Evolutionary conservation across 495 filamentous ascomycete species (phyloP), one percentile per base, ranked within the genome.

Genomic region (Penicillium odoratum): DNA sequence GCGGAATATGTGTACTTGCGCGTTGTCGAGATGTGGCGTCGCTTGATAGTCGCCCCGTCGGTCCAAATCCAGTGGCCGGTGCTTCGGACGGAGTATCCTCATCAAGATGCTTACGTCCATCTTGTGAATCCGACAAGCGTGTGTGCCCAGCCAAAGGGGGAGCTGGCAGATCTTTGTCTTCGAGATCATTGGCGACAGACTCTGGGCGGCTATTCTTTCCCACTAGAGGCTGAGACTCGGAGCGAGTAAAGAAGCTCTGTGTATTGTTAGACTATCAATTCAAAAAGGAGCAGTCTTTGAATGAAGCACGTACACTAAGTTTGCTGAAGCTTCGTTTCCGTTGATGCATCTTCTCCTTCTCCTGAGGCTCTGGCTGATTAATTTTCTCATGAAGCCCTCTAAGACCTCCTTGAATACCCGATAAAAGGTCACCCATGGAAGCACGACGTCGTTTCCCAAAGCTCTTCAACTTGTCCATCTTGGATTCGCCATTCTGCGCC

Each of bases 381-480:
- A 28, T 38, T n/a, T 48, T 55, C 5, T 30, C 40, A 34, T 66
- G 66, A 26, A 64, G 64, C 8, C 56, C 65, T 25, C 68, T 64
- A 18, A 56, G 18, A 7, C 56, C 55, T 6, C 56, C 62, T 51
- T 66, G 63, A 38, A 66, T 48, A 8, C 59, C 61, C 21, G 66
- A 49, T 8, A 71, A 52, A 28, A 65, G 59, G 42, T 66, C 54
- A 15, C 69, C 65, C 36, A 68, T 61, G 2, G 73, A 76, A 15
- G 65, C 51, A 11, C 73, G 69, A 16, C 68, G 71, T 26, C 70
- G 65, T 33, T 55, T 66, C 29, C 66, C 61, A 18, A 74, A 69
- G 29, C 40, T 60, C 54, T 71, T 74, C 56, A 75, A 49, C 51
- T 71, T 75, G 25, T 64, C 63, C 51, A 69, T 68, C 28, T 65